Evolutionary conservation across 768 basidiomycete species (phyloP).

Genomic region (Botryobasidium botryosum): DNA sequence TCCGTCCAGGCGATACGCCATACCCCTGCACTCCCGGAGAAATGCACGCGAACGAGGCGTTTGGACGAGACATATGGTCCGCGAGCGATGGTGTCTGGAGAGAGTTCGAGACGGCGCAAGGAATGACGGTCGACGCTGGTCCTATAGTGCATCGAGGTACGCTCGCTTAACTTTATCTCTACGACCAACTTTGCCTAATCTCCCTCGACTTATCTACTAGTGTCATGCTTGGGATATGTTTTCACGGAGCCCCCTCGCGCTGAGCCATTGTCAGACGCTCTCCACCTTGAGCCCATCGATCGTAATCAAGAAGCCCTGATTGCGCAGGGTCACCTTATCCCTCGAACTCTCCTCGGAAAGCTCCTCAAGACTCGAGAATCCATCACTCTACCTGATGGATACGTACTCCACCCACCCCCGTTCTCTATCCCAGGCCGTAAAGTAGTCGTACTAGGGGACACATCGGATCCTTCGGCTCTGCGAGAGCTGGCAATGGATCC

Average conservation of each 20-base stretch:
- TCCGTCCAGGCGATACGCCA: conserved; percentile 39
- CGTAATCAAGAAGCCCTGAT: conserved; percentile 14
- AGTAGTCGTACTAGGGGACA: conserved; percentile 65
- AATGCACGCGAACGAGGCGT: conserved; percentile 45
- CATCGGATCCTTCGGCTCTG: conserved; percentile 40
- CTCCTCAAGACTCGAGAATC: conserved; percentile 14
- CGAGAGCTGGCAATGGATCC: conserved; percentile 47
- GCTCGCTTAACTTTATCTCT: too few relatives aligned
- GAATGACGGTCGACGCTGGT: conserved; percentile 49
- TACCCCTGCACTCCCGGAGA: conserved; percentile 28
- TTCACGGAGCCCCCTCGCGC: conserved; percentile 35
- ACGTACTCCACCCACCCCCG: conserved; percentile 16
- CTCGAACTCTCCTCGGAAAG: conserved; percentile 15
- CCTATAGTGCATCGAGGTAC: conserved; percentile 61
- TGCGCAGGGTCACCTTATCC: conserved; percentile 18
- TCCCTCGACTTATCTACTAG: conserved; percentile 21
- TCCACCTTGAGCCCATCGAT: conserved; percentile 11
- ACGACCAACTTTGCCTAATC: too few relatives aligned
- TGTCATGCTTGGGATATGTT: conserved; percentile 66
- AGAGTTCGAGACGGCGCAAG: conserved; percentile 27
- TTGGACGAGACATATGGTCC: conserved; percentile 42
- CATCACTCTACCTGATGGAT: conserved; percentile 19
- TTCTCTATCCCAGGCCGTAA: conserved; percentile 35
- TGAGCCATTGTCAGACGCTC: conserved; percentile 12
- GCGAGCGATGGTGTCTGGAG: conserved; percentile 48